Conservation (phyloP, 2,329 filamentous ascomycete species). For the Colletotrichum liaoningense region DNA sequence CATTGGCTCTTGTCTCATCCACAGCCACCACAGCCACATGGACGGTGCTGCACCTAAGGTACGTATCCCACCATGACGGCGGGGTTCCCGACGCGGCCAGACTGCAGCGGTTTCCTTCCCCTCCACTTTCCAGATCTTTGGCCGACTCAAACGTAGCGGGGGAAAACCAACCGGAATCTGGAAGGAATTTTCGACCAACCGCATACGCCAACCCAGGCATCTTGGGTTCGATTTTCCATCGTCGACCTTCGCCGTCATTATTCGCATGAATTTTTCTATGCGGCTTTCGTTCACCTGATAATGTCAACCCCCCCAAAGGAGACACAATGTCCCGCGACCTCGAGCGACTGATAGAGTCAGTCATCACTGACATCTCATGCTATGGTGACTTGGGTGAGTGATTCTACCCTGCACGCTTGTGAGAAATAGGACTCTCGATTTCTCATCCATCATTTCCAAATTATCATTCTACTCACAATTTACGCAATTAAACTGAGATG, state of each 20-base stretch:
- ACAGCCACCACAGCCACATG: neutral
- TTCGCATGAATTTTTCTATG: neutral
- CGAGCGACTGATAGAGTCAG: conserved; percentile 35
- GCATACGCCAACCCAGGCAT: neutral
- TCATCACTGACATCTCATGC: conserved; percentile 37
- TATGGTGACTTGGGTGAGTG: conserved; percentile 36
- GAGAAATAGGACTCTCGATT: neutral
- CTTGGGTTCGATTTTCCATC: conserved; percentile 27
- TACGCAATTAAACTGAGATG: neutral
- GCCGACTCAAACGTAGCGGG: neutral
- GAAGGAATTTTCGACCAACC: conserved; percentile 14
- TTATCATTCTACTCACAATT: neutral
- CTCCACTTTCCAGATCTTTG: neutral
- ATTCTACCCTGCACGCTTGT: neutral
- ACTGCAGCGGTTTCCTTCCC: neutral
- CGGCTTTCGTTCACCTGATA: neutral
- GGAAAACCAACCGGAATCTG: neutral
- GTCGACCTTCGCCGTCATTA: conserved; percentile 12
- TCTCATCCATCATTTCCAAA: neutral
- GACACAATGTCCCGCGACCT: conserved; percentile 34
- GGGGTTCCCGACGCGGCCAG: neutral
- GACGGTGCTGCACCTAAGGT: neutral
- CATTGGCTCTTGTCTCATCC: too few species aligned
- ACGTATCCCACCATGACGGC: neutral
- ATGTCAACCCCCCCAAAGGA: conserved; percentile 4